Conservation (phyloP, 164 flowering plant genomes). For the Berberis thunbergii region DNA sequence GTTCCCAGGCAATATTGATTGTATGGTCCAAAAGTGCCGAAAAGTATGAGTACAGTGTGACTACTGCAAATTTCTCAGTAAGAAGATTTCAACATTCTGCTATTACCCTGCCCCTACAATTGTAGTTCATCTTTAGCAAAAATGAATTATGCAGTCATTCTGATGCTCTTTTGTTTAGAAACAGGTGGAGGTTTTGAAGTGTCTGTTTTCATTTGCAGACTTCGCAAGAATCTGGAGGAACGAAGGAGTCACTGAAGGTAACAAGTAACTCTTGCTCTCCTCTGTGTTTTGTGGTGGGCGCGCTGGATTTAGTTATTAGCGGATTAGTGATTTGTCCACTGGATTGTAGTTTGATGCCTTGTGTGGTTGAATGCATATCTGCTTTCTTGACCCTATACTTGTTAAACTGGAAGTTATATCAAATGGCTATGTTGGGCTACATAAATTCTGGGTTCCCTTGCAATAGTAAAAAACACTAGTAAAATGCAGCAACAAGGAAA, state of each 20-base stretch:
- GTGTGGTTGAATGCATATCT: no score
- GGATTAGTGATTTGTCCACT: no score
- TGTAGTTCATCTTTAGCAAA: no score
- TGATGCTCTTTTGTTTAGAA: slow-evolving; percentile 8
- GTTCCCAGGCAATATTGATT: slow-evolving; percentile 95
- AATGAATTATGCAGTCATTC: not conserved
- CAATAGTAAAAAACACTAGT: no score
- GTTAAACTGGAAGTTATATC: no score
- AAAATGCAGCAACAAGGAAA: no score
- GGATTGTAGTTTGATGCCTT: no score
- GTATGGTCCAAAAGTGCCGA: slow-evolving; percentile 99
- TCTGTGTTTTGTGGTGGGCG: not conserved
- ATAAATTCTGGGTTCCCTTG: no score
- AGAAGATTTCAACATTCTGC: slow-evolving; percentile 11
- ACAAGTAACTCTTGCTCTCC: slow-evolving; percentile 34
- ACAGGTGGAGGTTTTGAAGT: slow-evolving; percentile 87
- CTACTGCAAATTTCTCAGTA: slow-evolving; percentile 93
- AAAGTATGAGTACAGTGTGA: slow-evolving; percentile 94
- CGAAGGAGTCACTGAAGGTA: slow-evolving; percentile 90
- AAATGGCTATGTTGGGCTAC: no score
- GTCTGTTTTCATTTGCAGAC: slow-evolving; percentile 76
- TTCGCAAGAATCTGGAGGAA: slow-evolving; percentile 63
- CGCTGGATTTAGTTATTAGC: no score
- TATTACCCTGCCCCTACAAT: no score
- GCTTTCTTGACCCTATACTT: no score